Evolutionary conservation across 1,139 yeast genomes (phyloP), one percentile per base, ranked within the genome.

Genomic region (Suzukiozyma palmioleophila): DNA sequence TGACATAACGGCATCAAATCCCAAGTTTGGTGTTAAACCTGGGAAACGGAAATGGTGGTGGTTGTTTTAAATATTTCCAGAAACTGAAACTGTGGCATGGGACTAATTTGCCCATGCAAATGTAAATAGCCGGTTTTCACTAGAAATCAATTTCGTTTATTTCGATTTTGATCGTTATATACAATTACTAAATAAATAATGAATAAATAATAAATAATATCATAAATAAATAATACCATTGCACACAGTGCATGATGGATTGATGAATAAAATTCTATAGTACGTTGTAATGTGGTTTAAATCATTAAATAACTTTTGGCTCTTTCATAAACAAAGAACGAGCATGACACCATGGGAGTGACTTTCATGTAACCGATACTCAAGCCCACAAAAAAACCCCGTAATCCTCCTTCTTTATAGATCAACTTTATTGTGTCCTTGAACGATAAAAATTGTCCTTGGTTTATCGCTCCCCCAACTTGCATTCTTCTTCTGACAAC

Each of bases 261-360:
- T 28, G 31, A 28, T 13, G 31, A 28, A 28, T 13, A 8, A 28
- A 28, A 28, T n/a, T 28, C 31, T 28, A 28, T 28, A 28, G 31
- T 13, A 7, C 16, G 12, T n/a, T 28, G 3, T 11, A 26, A 8
- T 28, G 14, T 12, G 29, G 21, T 18, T 25, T 15, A 78, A 42
- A 85, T 84, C 32, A 86, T 86, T 45, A 88, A 64, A 35, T 71
- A 57, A 48, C 69, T 65, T 64, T 92, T 92, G 63, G 83, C 73
- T 46, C 97, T 73, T 63, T 92, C 98, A 62, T 92, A 92, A 26
- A 90, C 96, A 59, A 80, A 90, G 61, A 90, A 92, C 12, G 96
- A 84, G 60, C 97, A 90, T 37, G 97, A 96, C 54, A 83, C 92
- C 98, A 92, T 92, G 13, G 99, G 99, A 15, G 86, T 81, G 33